Evolutionary conservation across 2,329 filamentous ascomycete genomes (phyloP).

Genomic region (Cordyceps militaris): DNA sequence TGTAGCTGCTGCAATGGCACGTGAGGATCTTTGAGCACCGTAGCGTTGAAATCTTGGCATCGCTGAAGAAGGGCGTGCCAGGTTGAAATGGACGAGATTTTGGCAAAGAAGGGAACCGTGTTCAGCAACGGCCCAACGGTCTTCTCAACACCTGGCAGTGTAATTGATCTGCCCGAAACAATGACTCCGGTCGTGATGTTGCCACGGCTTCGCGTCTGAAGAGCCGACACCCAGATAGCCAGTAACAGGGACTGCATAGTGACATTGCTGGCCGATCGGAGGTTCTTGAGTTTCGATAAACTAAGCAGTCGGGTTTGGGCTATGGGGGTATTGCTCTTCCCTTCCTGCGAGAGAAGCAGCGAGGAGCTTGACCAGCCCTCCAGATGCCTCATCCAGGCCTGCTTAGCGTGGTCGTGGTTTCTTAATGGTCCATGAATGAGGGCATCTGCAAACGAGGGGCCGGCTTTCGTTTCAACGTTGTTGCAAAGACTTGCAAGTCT

Average conservation of each 20-base stretch:
- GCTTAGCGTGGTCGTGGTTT: constrained; percentile 30
- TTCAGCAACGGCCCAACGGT: constrained; percentile 85
- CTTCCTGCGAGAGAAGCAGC: not conserved
- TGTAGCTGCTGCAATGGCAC: constrained; percentile 72
- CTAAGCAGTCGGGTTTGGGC: not conserved
- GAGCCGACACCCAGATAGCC: constrained; percentile 61
- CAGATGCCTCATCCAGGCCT: constrained; percentile 64
- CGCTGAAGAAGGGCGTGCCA: constrained; percentile 54
- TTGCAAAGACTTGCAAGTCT: constrained; percentile 35
- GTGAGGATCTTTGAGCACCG: constrained; percentile 62
- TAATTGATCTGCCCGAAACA: constrained; percentile 68
- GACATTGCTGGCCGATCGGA: constrained; percentile 19
- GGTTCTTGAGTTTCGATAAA: constrained; percentile 11
- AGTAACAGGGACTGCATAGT: constrained; percentile 40
- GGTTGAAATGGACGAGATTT: constrained; percentile 35
- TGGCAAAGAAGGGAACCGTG: constrained; percentile 65
- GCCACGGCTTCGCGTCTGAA: constrained; percentile 43
- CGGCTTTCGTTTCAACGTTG: constrained; percentile 20
- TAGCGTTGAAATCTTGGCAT: constrained; percentile 65
- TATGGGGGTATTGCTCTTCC: not conserved
- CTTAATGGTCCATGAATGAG: constrained; percentile 63
- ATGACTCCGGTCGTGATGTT: constrained; percentile 62
- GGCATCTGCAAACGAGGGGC: constrained; percentile 57
- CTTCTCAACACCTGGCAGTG: constrained; percentile 56
- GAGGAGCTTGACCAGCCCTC: constrained; percentile 20